Conservation (phyloP, 495 filamentous ascomycete genomes). For the Aspergillus leporis region DNA sequence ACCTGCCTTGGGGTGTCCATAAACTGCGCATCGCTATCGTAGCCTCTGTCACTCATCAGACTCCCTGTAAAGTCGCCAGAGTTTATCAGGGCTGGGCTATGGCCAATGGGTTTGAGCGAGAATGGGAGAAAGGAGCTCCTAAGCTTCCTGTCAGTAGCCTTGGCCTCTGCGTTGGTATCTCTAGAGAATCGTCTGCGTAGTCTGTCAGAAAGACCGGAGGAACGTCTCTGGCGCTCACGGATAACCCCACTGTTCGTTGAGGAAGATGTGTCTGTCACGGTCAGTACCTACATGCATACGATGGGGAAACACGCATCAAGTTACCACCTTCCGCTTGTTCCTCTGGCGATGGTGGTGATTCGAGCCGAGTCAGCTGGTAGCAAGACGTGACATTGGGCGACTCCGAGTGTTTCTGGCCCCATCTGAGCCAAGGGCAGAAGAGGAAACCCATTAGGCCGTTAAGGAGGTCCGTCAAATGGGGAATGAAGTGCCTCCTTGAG, state of each 20-base stretch:
- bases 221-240: conserved; percentile 10
- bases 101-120: conserved; percentile 21
- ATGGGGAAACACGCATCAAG: not conserved
- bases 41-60: conserved; percentile 43
- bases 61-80: conserved; percentile 33
- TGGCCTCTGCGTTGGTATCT: conserved; percentile 26
- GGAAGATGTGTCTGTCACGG: conserved; percentile 12
- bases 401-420: conserved; percentile 9
- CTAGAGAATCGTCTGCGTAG: conserved; percentile 40
- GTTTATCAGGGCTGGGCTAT: conserved; percentile 7
- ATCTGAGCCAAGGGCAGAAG: conserved; percentile 21
- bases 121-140: conserved; percentile 24
- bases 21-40: conserved; percentile 49
- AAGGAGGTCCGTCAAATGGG: not conserved
- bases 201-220: conserved; percentile 31
- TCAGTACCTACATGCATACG: not conserved
- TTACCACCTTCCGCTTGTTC: conserved; percentile 19
- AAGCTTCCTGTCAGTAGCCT: conserved; percentile 10
- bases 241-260: conserved; percentile 8
- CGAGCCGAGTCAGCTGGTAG: conserved; percentile 13
- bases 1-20: conserved; percentile 34
- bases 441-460: conserved; percentile 16
- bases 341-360: conserved; percentile 1
- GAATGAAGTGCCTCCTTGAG: not conserved
- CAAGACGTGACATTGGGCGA: conserved; percentile 8